phyloP scores from a whole-genome alignment of 495 filamentous ascomycete genomes.

The Neurospora hispaniola region DNA sequence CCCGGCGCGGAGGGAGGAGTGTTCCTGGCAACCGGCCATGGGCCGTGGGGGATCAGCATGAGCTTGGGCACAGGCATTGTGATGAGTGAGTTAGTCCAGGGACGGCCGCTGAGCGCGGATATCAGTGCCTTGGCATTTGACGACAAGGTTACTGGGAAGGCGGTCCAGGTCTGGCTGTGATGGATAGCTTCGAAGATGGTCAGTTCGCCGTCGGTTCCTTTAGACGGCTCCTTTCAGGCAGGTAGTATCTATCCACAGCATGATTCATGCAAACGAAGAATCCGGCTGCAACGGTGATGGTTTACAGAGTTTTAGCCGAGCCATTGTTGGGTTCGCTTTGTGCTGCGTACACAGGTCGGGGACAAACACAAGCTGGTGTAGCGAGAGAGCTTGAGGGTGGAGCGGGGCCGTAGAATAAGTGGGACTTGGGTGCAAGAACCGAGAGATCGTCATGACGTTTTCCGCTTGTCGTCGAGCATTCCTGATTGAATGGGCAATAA shows the following conservation, averaged over 20 bases:
- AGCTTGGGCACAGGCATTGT: conserved; percentile 56
- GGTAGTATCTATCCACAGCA: neutral
- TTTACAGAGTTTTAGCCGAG: neutral
- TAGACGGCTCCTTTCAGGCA: neutral
- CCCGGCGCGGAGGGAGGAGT: conserved; percentile 48
- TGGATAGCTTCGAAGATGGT: neutral
- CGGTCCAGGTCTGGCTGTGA: neutral
- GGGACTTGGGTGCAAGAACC: neutral
- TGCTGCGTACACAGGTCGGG: neutral
- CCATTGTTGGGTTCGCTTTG: neutral
- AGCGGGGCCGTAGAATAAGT: neutral
- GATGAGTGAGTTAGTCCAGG: conserved; percentile 52
- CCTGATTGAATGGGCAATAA: neutral
- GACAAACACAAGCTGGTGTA: neutral
- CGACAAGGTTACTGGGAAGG: neutral
- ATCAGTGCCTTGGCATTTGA: conserved; percentile 22
- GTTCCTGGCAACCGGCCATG: conserved; percentile 63
- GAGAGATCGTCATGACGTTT: neutral
- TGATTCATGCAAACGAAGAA: neutral
- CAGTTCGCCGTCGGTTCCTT: neutral
- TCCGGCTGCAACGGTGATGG: neutral
- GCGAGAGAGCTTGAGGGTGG: neutral
- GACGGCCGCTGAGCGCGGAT: conserved; percentile 37
- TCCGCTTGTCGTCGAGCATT: neutral
- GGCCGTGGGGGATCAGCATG: conserved; percentile 58